Conservation (phyloP, 1,284 basidiomycete species). For the Cutaneotrichosporon daszewskae region DNA sequence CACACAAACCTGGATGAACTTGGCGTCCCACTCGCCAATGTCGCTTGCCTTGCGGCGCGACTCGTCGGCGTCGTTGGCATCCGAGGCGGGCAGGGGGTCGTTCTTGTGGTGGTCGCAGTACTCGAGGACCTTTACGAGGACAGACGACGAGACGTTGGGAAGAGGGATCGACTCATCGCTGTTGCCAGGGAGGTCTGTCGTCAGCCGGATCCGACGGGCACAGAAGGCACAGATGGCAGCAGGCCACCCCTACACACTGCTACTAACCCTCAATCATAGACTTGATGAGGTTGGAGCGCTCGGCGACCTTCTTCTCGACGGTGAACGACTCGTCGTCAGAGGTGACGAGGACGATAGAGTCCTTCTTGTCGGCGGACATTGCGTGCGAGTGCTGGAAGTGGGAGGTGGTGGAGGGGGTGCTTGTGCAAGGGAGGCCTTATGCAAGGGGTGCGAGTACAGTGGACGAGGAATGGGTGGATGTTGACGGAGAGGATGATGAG, state of each 20-base stretch:
- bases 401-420: neutral
- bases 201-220: neutral
- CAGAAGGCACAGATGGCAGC: neutral
- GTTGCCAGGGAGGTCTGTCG: slow-evolving; percentile 80
- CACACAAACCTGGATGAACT: slow-evolving; percentile 71
- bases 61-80: slow-evolving; percentile 76
- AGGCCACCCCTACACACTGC: neutral
- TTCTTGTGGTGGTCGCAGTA: slow-evolving; percentile 99
- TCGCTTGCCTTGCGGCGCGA: slow-evolving; percentile 96
- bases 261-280: slow-evolving; percentile 95
- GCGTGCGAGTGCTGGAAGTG: neutral
- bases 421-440: no score
- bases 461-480: no score
- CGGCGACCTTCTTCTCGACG: slow-evolving; percentile 90
- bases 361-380: slow-evolving; percentile 29
- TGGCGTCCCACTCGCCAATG: slow-evolving; percentile 98
- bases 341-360: slow-evolving; percentile 47
- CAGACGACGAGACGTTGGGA: slow-evolving; percentile 92
- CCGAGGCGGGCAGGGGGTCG: slow-evolving; percentile 82
- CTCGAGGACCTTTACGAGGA: slow-evolving; percentile 97
- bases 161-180: slow-evolving; percentile 86
- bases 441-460: neutral
- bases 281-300: slow-evolving; percentile 94
- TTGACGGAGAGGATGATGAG: no score
- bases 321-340: slow-evolving; percentile 95